These are phyloP conservation scores for Dendrobium catenatum DNA, from an alignment of 106 monocot genomes.

Conservation along the genomic window DNA sequence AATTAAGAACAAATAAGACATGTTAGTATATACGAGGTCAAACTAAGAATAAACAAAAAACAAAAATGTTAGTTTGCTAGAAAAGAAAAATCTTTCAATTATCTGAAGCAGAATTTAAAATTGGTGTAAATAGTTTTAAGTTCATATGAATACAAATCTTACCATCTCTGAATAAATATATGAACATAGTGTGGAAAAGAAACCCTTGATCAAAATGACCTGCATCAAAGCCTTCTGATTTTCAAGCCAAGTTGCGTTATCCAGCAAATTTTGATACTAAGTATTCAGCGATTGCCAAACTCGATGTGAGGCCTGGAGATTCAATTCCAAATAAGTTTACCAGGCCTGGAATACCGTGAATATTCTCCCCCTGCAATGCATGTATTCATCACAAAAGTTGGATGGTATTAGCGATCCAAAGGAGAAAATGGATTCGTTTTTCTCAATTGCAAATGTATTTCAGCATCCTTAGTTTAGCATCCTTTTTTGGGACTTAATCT, in stretches of 20 bases:
- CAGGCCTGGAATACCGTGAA: constrained; percentile 68
- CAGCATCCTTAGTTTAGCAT: not conserved
- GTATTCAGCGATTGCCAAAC: constrained; percentile 75
- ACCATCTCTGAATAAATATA: too few species aligned
- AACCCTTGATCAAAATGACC: not conserved
- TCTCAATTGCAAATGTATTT: not conserved
- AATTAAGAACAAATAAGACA: too few species aligned
- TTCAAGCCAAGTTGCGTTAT: not conserved
- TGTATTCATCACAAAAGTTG: not conserved
- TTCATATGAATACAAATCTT: too few species aligned
- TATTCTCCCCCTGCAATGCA: constrained; percentile 60
- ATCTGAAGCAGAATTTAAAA: too few species aligned
- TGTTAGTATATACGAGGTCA: too few species aligned
- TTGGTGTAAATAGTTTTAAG: too few species aligned
- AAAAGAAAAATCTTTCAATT: too few species aligned
- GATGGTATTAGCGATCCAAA: not conserved
- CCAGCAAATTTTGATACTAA: constrained; percentile 26
- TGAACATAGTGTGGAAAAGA: too few species aligned
- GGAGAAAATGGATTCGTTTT: not conserved
- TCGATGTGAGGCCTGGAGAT: constrained; percentile 86
- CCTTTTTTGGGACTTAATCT: not conserved
- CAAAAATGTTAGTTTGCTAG: too few species aligned
- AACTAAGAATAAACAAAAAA: too few species aligned
- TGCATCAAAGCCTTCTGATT: not conserved
- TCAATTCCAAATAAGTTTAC: constrained; percentile 88